A percentile compares a stretch with the other conserved stretches of the same genome.
Evolutionary conservation across 2,329 filamentous ascomycete genomes (phyloP).

Genomic region (Claviceps sp.): DNA sequence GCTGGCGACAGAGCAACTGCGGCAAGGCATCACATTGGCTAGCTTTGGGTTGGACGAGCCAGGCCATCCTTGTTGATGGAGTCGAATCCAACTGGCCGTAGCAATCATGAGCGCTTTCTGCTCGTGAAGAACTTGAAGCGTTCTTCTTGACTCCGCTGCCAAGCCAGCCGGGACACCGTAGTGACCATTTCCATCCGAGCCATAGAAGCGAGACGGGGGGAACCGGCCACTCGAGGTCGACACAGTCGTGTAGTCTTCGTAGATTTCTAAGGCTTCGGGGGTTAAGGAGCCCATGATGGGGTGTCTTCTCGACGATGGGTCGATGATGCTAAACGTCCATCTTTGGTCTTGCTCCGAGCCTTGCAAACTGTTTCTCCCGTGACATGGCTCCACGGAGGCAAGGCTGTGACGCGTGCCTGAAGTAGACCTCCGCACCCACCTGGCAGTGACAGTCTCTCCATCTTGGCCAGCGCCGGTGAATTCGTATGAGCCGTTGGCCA

Average conservation of each 20-base stretch:
- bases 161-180: conserved; percentile 10
- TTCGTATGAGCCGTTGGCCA: conserved; percentile 47
- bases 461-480: conserved; percentile 47
- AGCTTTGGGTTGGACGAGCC: conserved; percentile 17
- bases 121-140: conserved; percentile 17
- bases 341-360: conserved; percentile 30
- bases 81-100: conserved; percentile 24
- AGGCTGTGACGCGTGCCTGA: conserved; percentile 9
- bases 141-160: conserved; percentile 16
- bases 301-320: conserved; percentile 54
- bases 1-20: conserved; percentile 11
- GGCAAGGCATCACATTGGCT: conserved; percentile 11
- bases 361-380: conserved; percentile 12
- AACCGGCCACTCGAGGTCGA: conserved; percentile 34
- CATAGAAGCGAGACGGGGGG: conserved; percentile 28
- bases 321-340: conserved; percentile 68
- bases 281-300: conserved; percentile 61
- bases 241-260: conserved; percentile 51
- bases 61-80: conserved; percentile 24
- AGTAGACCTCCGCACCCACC: conserved; percentile 49
- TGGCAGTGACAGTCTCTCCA: conserved; percentile 45
- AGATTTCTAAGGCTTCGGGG: conserved; percentile 50
- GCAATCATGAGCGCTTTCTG: conserved; percentile 24
- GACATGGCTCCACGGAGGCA: conserved; percentile 9
- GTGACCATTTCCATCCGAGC: conserved; percentile 11